Evolutionary conservation across 176 grass and related monocot genomes (phyloP), one percentile per base, ranked within the genome.

Genomic region (Tillandsia fasciculata): DNA sequence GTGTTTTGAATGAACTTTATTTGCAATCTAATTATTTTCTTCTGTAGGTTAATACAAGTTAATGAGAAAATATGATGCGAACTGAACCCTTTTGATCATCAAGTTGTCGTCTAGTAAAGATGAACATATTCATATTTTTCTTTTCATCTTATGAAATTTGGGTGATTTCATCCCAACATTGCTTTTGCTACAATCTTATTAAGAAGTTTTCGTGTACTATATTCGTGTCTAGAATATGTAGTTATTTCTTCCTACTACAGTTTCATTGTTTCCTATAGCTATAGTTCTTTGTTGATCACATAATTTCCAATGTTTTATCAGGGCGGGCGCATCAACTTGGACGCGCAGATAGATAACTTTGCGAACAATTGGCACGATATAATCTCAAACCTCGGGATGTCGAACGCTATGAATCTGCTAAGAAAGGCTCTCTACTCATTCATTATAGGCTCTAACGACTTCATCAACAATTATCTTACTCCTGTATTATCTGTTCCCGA

Each of bases 391-490:
- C 70, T 63, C 9, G 91, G 84, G 10, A 76, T 68, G 48, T 52
- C 73, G 51, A 71, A 22, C 14, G 82, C 82, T 75, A 64, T 67
- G 66, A 91, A 66, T 57, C 54, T 85, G 47, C 67, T 96, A 10
- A 72, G 85, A 18, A 77, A 66, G 22, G 66, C 91, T 8, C 76
- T 96, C 80, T 96, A 90, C 73, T 72, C 91, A 0, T 67, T 90
- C 68, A 83, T 74, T 2, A 96, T 88, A 50, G 91, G 87, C 22
- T 90, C 91, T 68, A 96, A 91, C 74, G 87, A 96, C 78, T 88
- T 96, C 79, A 78, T 96, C 87, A 96, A 91, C 84, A 96, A 96
- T 81, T 96, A 96, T 72, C 87, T 96, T 28, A 51, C 75, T 33
- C 84, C 91, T 17, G 49, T 85, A 54, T 18, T 96, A 9, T 87